Evolutionary conservation across 352 stramenopile species (phyloP), one percentile per base, ranked within the genome.

Genomic region (Globisporangium rhizosaccharum): DNA sequence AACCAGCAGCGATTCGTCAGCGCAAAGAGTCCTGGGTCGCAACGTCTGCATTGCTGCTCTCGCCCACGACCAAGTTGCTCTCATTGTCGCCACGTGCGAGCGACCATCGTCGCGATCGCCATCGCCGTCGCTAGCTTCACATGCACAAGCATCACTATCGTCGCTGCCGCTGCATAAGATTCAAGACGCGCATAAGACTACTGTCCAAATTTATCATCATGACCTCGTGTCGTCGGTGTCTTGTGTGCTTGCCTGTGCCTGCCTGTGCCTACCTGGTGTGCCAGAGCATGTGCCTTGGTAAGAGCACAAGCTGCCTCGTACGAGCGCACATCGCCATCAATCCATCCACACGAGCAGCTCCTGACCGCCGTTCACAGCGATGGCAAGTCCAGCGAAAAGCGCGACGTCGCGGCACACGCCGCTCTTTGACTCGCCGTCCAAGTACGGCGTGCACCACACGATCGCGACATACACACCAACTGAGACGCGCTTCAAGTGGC

Each of bases 361-460:
- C 26, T 48, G n/a, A 20, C 51, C 20, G 15, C 23, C 20, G 36
- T 20, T 11, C n/a, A 26, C 2, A 26, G 45, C 7, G 25, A 63
- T 55, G 53, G 25, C 50, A 50, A 65, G 61, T 30, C 65, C 73
- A 14, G 51, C 51, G n/a, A 76, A 64, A 48, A 15, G n/a, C 37
- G 23, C 20, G 33, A 68, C 61, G 12, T 65, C 59, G 25, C 66
- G 62, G 12, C 70, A 76, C 52, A 58, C 59, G 23, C 75, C 79
- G 61, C 65, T 93, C 20, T 93, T 92, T 54, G 69, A 88, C 45
- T 87, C 78, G 25, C 72, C 84, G 26, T 88, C 84, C 55, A 93
- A 93, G 65, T 53, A 71, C 57, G 84, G 84, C 30, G 71, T 86
- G 20, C 80, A 91, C 61, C 76, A 87, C 57, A 76, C 84, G 5